phyloP scores from a whole-genome alignment of 129 eudicot species.

The Flaveria brownii region DNA sequence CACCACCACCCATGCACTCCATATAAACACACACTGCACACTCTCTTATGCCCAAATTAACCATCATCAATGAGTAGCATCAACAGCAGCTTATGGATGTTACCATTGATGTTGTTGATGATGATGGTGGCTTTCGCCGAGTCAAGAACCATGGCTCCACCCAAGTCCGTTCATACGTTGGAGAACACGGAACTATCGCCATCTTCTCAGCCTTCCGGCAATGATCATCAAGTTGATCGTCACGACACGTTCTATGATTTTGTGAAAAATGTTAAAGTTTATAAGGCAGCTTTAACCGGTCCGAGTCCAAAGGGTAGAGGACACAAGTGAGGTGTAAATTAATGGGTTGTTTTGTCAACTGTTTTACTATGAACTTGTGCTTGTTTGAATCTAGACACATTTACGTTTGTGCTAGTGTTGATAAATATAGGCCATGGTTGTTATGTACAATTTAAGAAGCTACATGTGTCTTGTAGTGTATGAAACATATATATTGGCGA shows the following conservation, averaged over 20 bases:
- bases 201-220: slow-evolving; percentile 20
- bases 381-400: slow-evolving; percentile 18
- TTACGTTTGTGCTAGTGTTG: slow-evolving; percentile 23
- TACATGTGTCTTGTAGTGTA: slow-evolving; percentile 6
- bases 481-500: slow-evolving; percentile 7
- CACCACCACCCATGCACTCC: slow-evolving; percentile 24
- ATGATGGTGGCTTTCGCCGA: slow-evolving; percentile 26
- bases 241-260: slow-evolving; percentile 21
- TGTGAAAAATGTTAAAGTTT: slow-evolving; percentile 23
- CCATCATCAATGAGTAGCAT: slow-evolving; percentile 41
- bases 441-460: slow-evolving; percentile 7
- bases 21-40: slow-evolving; percentile 16
- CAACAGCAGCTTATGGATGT: slow-evolving; percentile 14
- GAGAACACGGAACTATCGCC: slow-evolving; percentile 18
- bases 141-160: slow-evolving; percentile 32
- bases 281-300: slow-evolving; percentile 39
- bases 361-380: slow-evolving; percentile 13
- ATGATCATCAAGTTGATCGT: slow-evolving; percentile 9
- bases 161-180: slow-evolving; percentile 30
- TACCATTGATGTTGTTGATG: slow-evolving; percentile 35
- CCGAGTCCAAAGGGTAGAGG: slow-evolving; percentile 48
- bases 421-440: slow-evolving; percentile 24
- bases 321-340: slow-evolving; percentile 36
- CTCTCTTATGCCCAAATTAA: slow-evolving; percentile 14
- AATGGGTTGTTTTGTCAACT: slow-evolving; percentile 19